Evolutionary conservation across 75 land plant genomes (phyloP).

Genomic region (Gnetum montanum): DNA sequence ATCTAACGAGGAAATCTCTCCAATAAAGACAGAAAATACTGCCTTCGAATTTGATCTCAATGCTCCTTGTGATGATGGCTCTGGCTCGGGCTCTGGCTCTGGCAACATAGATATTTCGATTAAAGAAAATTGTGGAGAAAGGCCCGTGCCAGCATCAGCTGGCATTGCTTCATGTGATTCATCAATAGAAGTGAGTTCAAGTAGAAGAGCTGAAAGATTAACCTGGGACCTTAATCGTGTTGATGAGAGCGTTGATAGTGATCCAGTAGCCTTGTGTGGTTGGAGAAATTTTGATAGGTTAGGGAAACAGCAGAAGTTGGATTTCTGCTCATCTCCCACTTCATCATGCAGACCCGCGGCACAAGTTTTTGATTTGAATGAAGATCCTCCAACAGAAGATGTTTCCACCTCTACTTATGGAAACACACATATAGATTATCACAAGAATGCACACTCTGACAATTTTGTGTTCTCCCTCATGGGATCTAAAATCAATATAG

Average conservation of each 20-base stretch:
- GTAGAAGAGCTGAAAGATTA: constrained; percentile 30
- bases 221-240: constrained; percentile 45
- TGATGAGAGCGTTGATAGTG: constrained; percentile 35
- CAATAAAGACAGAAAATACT: constrained; percentile 6
- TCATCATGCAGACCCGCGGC: constrained; percentile 26
- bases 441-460: constrained; percentile 8
- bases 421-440: constrained; percentile 1
- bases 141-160: constrained; percentile 24
- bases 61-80: constrained; percentile 27
- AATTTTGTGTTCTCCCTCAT: constrained; percentile 26
- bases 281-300: constrained; percentile 13
- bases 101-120: background rate
- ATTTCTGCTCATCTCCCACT: constrained; percentile 39
- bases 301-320: constrained; percentile 14
- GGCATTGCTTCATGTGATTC: constrained; percentile 47
- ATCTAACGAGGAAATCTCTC: constrained; percentile 9
- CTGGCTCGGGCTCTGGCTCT: too few relatives aligned
- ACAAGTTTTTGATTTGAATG: constrained; percentile 68
- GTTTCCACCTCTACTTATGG: constrained; percentile 5
- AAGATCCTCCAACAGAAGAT: constrained; percentile 36
- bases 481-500: constrained; percentile 34
- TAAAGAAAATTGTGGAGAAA: constrained; percentile 9
- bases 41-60: constrained; percentile 37
- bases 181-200: constrained; percentile 51
- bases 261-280: constrained; percentile 8